Evolutionary conservation across 1,284 basidiomycete genomes (phyloP).

Genomic region (Fistulinella staudtii): DNA sequence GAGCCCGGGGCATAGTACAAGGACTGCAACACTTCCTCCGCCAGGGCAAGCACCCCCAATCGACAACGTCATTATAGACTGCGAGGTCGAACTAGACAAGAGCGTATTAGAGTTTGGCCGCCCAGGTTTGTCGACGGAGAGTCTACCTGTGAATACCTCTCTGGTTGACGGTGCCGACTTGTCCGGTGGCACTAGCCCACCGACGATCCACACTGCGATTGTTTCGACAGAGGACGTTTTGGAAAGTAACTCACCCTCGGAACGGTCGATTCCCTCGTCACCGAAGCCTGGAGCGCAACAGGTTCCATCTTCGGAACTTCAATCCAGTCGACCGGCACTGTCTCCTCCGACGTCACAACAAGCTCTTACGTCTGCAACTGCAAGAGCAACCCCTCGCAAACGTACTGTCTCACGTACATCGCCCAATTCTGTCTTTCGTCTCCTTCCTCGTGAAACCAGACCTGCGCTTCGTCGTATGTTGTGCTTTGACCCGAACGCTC

Average conservation of each 20-base stretch:
- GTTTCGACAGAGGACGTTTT: neutral
- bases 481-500: conserved; percentile 81
- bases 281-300: conserved; percentile 10
- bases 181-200: conserved; percentile 2
- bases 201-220: conserved; percentile 1
- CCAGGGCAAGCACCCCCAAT: conserved; percentile 3
- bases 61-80: conserved; percentile 1
- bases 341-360: conserved; percentile 13
- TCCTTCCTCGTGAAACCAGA: conserved; percentile 90
- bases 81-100: conserved; percentile 24
- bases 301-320: conserved; percentile 15
- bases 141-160: conserved; percentile 18
- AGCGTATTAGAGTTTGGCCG: conserved; percentile 29
- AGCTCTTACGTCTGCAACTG: conserved; percentile 10
- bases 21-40: conserved; percentile 25
- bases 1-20: conserved; percentile 21
- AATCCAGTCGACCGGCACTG: conserved; percentile 22
- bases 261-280: conserved; percentile 17
- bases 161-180: neutral
- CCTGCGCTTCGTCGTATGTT: conserved; percentile 92
- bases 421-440: conserved; percentile 95
- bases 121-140: conserved; percentile 31
- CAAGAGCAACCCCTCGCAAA: conserved; percentile 39
- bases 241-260: conserved; percentile 11
- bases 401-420: conserved; percentile 71